A percentile compares a stretch with the other conserved stretches of the same genome.
These are phyloP conservation scores for Rhizopogon vinicolor DNA, from an alignment of 768 basidiomycete genomes.

Conservation along the genomic window DNA sequence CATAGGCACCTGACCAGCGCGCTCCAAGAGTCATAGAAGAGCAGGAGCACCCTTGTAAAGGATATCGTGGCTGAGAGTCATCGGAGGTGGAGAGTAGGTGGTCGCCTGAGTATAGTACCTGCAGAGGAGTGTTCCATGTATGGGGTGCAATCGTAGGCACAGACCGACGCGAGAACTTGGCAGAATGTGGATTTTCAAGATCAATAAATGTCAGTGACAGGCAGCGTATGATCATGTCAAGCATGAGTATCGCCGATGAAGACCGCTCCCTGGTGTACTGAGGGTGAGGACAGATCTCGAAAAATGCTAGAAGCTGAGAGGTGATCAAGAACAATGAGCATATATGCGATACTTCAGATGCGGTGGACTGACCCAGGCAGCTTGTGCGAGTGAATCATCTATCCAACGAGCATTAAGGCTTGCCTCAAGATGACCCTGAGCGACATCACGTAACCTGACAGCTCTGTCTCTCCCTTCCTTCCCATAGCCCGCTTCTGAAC, in stretches of 20 bases:
- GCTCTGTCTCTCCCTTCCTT: slow-evolving; percentile 50
- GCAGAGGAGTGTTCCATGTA: slow-evolving; percentile 8
- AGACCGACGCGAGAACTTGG: slow-evolving; percentile 42
- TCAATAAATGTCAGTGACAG: slow-evolving; percentile 60
- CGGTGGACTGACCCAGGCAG: slow-evolving; percentile 61
- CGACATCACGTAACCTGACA: slow-evolving; percentile 57
- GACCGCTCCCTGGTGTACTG: slow-evolving; percentile 49
- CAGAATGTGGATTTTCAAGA: slow-evolving; percentile 45
- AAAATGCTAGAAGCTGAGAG: slow-evolving; percentile 59
- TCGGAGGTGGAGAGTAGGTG: neutral
- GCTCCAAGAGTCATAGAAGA: slow-evolving; percentile 44
- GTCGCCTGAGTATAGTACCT: neutral
- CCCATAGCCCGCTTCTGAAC: slow-evolving; percentile 55
- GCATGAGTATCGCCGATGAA: slow-evolving; percentile 50
- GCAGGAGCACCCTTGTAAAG: slow-evolving; percentile 41
- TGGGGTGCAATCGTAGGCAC: slow-evolving; percentile 40
- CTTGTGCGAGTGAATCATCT: slow-evolving; percentile 69
- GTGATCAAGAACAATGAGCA: slow-evolving; percentile 6
- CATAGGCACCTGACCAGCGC: slow-evolving; percentile 44
- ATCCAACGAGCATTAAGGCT: slow-evolving; percentile 69
- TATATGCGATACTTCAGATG: neutral
- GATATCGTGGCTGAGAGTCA: slow-evolving; percentile 5
- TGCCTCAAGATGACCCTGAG: slow-evolving; percentile 65
- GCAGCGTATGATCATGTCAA: slow-evolving; percentile 65
- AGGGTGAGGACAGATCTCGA: slow-evolving; percentile 70